phyloP scores from a whole-genome alignment of 179 eudicot species.

The Spergularia azorica region DNA sequence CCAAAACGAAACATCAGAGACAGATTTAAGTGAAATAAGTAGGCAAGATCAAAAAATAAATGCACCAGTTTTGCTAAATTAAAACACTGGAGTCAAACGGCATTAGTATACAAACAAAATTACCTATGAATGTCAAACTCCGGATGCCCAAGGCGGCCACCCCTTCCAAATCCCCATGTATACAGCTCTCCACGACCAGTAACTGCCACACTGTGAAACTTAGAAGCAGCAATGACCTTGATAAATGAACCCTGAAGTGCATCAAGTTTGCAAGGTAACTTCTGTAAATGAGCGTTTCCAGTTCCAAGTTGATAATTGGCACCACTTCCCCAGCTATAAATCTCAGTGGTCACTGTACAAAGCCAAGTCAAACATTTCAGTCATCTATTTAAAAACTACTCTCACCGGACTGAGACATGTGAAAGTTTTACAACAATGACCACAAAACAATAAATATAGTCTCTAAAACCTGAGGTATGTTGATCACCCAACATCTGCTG shows the following conservation, averaged over 20 bases:
- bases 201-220: constrained; percentile 96
- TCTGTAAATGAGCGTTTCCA: constrained; percentile 95
- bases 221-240: constrained; percentile 78
- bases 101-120: background rate
- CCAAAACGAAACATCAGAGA: no score
- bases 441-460: background rate
- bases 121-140: constrained; percentile 99
- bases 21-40: no score
- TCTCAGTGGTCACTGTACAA: constrained; percentile 73
- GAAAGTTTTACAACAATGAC: constrained; percentile 3
- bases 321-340: constrained; percentile 99
- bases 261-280: constrained; percentile 92
- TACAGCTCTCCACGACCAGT: constrained; percentile 82
- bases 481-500: constrained; percentile 57
- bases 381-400: background rate
- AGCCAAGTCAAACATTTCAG: constrained; percentile 9
- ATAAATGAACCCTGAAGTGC: constrained; percentile 79
- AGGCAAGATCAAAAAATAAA: background rate
- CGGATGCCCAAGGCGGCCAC: constrained; percentile 99
- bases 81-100: background rate
- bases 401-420: background rate
- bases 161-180: constrained; percentile 99
- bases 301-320: constrained; percentile 99
- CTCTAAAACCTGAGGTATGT: constrained; percentile 53
- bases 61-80: background rate